These are phyloP conservation scores for Glomus cerebriforme DNA, from an alignment of 192 early-diverging fungal genomes.

Conservation along the genomic window DNA sequence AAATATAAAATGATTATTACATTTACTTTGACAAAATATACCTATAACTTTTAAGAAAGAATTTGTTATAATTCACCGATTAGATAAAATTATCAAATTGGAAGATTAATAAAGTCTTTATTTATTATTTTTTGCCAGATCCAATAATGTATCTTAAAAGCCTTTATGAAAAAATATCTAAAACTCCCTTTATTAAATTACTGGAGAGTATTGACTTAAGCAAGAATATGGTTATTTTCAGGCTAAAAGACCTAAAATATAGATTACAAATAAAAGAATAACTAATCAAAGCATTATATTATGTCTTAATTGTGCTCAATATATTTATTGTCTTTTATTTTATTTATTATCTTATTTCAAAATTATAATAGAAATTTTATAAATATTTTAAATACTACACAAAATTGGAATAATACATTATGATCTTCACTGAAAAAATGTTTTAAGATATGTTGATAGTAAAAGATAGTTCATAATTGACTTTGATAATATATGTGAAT, in stretches of 20 bases:
- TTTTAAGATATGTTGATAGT: slow-evolving; percentile 18
- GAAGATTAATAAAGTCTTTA: background rate
- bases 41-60: background rate
- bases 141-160: background rate
- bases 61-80: no score
- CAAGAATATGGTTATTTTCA: background rate
- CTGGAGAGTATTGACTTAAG: background rate
- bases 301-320: slow-evolving; percentile 12
- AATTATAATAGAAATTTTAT: background rate
- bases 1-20: slow-evolving; percentile 21
- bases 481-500: slow-evolving; percentile 2
- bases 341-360: background rate
- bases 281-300: slow-evolving; percentile 21
- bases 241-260: slow-evolving; percentile 14
- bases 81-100: slow-evolving; percentile 5
- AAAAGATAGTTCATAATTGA: slow-evolving; percentile 20
- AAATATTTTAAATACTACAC: background rate
- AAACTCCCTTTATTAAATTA: slow-evolving; percentile 17
- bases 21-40: slow-evolving; percentile 14
- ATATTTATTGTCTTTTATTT: background rate
- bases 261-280: slow-evolving; percentile 1
- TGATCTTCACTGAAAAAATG: background rate
- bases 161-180: background rate
- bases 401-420: background rate
- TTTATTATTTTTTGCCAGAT: background rate